A percentile compares a stretch with the other conserved stretches of the same genome.
Evolutionary conservation across 352 stramenopile species (phyloP).

Genomic region (Globisporangium solare): DNA sequence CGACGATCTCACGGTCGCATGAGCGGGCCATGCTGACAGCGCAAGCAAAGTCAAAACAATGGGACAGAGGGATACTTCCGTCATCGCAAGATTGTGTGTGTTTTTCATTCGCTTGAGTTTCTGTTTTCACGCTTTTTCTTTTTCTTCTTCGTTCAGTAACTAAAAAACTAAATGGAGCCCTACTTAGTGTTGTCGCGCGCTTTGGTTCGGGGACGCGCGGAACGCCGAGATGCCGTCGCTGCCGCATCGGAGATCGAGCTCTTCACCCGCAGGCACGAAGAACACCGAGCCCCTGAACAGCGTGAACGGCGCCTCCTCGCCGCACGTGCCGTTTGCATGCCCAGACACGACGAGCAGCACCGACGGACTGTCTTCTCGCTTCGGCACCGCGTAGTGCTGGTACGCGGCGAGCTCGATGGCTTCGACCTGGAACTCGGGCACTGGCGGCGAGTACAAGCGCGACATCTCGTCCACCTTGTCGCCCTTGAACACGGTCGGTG

Average conservation of each 20-base stretch:
- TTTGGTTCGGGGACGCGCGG: slow-evolving; percentile 55
- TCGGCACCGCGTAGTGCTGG: slow-evolving; percentile 30
- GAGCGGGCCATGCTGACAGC: background rate
- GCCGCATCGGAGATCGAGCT: slow-evolving; percentile 31
- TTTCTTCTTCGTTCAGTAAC: slow-evolving; percentile 6
- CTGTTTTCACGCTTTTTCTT: background rate
- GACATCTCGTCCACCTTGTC: slow-evolving; percentile 51
- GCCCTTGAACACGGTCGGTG: slow-evolving; percentile 44
- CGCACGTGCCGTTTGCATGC: slow-evolving; percentile 14
- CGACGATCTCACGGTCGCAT: slow-evolving; percentile 33
- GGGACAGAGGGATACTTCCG: too few species aligned
- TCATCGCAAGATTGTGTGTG: too few species aligned
- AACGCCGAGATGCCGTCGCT: slow-evolving; percentile 34
- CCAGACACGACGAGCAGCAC: slow-evolving; percentile 52
- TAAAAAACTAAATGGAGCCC: slow-evolving; percentile 1
- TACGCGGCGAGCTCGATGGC: slow-evolving; percentile 33
- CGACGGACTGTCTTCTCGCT: slow-evolving; percentile 32
- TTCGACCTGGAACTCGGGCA: slow-evolving; percentile 91
- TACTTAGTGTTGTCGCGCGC: slow-evolving; percentile 5
- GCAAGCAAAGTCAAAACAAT: background rate
- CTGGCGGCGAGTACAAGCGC: slow-evolving; percentile 87
- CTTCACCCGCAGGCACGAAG: slow-evolving; percentile 43
- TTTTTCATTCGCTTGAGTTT: too few species aligned
- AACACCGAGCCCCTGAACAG: slow-evolving; percentile 37
- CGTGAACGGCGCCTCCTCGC: background rate